Evolutionary conservation across 1,284 basidiomycete species (phyloP).

Genomic region (Meira miltonrushii): DNA sequence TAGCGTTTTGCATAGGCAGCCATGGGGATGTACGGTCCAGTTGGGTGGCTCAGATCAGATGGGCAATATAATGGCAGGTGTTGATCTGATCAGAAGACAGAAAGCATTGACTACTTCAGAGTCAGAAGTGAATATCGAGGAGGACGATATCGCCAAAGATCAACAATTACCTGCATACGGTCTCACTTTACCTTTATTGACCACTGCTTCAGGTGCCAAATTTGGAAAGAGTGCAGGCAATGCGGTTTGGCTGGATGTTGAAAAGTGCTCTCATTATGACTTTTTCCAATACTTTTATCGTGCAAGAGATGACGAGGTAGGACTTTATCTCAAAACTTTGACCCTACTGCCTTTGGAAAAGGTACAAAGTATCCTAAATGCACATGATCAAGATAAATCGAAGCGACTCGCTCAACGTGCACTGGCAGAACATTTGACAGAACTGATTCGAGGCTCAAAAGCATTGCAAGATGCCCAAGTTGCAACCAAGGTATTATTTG

Average conservation of each 20-base stretch:
- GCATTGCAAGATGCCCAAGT: constrained; percentile 60
- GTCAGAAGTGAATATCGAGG: neutral
- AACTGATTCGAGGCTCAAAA: constrained; percentile 59
- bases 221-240: constrained; percentile 97
- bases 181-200: constrained; percentile 87
- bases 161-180: constrained; percentile 62
- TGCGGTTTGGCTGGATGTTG: constrained; percentile 67
- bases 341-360: constrained; percentile 67
- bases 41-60: constrained; percentile 96
- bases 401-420: constrained; percentile 67
- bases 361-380: constrained; percentile 61
- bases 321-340: constrained; percentile 73
- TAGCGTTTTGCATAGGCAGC: constrained; percentile 63
- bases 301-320: constrained; percentile 74
- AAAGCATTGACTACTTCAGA: constrained; percentile 33
- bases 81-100: constrained; percentile 72
- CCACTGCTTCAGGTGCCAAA: constrained; percentile 82
- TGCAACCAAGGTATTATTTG: constrained; percentile 64
- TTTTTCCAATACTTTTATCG: constrained; percentile 76
- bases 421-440: constrained; percentile 80
- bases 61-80: constrained; percentile 92
- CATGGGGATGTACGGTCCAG: constrained; percentile 73
- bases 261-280: constrained; percentile 29
- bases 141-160: constrained; percentile 15
- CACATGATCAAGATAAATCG: constrained; percentile 62